Evolutionary conservation across 2,329 filamentous ascomycete genomes (phyloP), one percentile per base, ranked within the genome.

Genomic region (Aureobasidium mangrovei): DNA sequence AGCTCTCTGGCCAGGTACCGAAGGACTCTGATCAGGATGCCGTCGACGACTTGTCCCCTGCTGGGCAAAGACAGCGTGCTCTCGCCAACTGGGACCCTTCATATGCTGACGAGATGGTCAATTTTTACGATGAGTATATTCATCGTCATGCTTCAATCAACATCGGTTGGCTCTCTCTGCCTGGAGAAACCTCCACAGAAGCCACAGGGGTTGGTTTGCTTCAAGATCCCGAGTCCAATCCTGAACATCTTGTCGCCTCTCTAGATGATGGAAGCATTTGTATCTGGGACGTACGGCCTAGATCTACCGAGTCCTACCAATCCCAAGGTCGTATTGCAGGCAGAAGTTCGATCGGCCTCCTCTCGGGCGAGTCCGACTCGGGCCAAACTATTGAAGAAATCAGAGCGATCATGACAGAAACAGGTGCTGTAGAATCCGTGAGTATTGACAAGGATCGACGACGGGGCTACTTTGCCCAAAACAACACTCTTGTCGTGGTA

Each of bases 91-190:
- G 90, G 90, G 88, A 95, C 61, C 88, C 88, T 0, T 81, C 81
- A 0, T 89, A 85, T 59, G 80, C 83, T 0, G 73, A 70, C 4
- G 90, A 96, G 69, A 75, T 74, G 39, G 76, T 91, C 24, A 82
- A 86, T 46, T 96, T 89, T 85, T 95, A 95, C 67, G 80, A 86
- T 54, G 91, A 96, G 68, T 95, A 90, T 64, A 85, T 94, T 58
- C 88, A 91, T 52, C 79, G 91, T 33, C 79, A 91, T 69, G 89
- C 82, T 0, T 83, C 84, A 0, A 76, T 89, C n/a, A 77, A 77
- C 10, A 74, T 89, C 52, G 84, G 79, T 62, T 96, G 91, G 91
- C 75, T 94, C 40, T 79, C 90, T 64, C 76, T 80, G 53, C 83
- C 85, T 31, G 61, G 63, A 29, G 56, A 63, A 26, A 65, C 79